Conservation (phyloP, 441 rosid species). For the Euphorbia schlechtendalii region DNA sequence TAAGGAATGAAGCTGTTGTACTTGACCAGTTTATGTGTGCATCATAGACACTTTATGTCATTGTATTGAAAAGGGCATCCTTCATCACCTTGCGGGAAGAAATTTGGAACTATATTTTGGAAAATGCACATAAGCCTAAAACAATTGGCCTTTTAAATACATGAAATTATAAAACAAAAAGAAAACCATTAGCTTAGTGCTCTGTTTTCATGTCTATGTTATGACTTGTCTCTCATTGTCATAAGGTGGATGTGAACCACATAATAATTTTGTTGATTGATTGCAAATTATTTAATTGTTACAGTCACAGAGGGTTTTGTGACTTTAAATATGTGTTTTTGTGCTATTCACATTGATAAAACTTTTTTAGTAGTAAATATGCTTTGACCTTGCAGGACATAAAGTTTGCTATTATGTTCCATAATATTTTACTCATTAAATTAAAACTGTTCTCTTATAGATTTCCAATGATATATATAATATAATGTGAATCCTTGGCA, state of each 20-base stretch:
- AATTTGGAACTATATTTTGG: not conserved
- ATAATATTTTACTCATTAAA: too few species aligned
- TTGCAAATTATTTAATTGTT: not conserved
- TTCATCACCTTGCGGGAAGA: not conserved
- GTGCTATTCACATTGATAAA: not conserved
- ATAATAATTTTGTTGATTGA: not conserved
- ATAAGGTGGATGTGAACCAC: slow-evolving; percentile 5
- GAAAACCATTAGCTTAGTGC: not conserved
- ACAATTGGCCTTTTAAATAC: slow-evolving; percentile 7
- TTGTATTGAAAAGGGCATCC: not conserved
- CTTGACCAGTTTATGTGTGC: not conserved
- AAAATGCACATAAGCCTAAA: not conserved
- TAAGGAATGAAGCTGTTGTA: not conserved
- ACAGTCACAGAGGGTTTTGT: not conserved
- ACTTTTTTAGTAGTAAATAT: not conserved
- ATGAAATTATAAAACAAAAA: not conserved
- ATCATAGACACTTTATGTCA: not conserved
- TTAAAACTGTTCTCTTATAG: not conserved
- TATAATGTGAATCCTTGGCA: slow-evolving; percentile 1
- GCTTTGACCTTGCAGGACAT: too few species aligned
- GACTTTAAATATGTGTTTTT: not conserved
- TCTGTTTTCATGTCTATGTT: not conserved
- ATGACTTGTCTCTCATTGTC: not conserved
- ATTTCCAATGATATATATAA: not conserved
- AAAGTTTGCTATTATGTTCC: too few species aligned